phyloP scores from a whole-genome alignment of 108 stramenopile genomes.

The Skeletonema costatum region DNA sequence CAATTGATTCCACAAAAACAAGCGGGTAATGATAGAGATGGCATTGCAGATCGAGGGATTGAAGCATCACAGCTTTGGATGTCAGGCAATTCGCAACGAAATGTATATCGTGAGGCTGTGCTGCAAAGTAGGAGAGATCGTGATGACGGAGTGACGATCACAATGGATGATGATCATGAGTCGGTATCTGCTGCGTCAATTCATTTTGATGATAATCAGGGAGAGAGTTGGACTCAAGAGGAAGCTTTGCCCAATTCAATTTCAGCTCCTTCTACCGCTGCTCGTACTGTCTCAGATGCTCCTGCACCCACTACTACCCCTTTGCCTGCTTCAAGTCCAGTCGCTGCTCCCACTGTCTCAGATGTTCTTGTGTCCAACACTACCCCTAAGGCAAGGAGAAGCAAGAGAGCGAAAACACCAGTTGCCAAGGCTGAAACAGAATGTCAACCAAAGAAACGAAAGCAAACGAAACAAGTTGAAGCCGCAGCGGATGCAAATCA shows the following conservation, averaged over 20 bases:
- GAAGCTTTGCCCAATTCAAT: not conserved
- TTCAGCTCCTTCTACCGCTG: not conserved
- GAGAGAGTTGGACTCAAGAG: not conserved
- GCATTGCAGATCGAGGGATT: slow-evolving; percentile 12
- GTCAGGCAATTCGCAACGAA: not conserved
- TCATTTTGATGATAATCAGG: not conserved
- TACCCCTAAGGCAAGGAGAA: not conserved
- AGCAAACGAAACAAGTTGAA: not conserved
- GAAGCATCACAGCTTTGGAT: slow-evolving; percentile 1
- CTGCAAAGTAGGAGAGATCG: slow-evolving; percentile 9
- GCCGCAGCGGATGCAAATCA: not conserved
- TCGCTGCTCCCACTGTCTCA: not conserved
- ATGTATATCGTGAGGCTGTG: not conserved
- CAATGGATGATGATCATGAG: not conserved
- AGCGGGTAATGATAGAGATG: not conserved
- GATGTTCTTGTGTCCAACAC: not conserved
- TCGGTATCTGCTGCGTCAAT: not conserved
- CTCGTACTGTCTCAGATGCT: too few relatives aligned
- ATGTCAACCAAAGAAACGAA: not conserved
- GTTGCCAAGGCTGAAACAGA: not conserved
- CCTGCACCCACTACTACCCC: too few relatives aligned
- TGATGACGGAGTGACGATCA: not conserved
- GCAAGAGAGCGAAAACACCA: not conserved
- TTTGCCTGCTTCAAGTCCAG: not conserved
- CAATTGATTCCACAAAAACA: not conserved